Conservation (phyloP, 1,284 basidiomycete species). For the Pascua guehoae region DNA sequence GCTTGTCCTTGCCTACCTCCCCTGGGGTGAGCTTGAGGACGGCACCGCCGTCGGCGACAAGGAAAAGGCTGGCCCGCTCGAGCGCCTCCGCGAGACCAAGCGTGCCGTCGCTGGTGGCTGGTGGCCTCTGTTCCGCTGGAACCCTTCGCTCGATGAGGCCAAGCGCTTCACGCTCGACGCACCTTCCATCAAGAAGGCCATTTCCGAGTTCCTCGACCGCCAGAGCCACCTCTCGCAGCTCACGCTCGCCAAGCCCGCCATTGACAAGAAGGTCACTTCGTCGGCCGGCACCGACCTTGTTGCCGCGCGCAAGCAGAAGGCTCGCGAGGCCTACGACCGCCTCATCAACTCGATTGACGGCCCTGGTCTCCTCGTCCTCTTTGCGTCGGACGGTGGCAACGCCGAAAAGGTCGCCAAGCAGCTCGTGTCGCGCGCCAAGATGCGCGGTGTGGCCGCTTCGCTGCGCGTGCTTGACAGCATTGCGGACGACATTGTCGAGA, state of each 20-base stretch:
- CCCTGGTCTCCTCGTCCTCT: slow-evolving; percentile 82
- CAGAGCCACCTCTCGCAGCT: slow-evolving; percentile 95
- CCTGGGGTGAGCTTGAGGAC: slow-evolving; percentile 60
- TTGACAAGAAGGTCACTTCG: slow-evolving; percentile 79
- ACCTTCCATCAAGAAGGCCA: slow-evolving; percentile 86
- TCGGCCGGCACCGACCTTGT: slow-evolving; percentile 80
- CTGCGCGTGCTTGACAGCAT: slow-evolving; percentile 70
- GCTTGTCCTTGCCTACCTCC: slow-evolving; percentile 90
- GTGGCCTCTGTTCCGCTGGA: slow-evolving; percentile 98
- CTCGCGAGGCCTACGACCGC: slow-evolving; percentile 79
- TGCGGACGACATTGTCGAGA: slow-evolving; percentile 59
- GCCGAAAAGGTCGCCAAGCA: slow-evolving; percentile 95
- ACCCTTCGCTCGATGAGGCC: slow-evolving; percentile 80
- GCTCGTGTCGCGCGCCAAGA: slow-evolving; percentile 75
- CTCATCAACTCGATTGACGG: slow-evolving; percentile 82
- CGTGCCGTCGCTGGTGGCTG: slow-evolving; percentile 93
- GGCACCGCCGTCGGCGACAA: slow-evolving; percentile 64
- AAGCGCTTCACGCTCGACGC: slow-evolving; percentile 87
- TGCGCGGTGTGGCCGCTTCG: slow-evolving; percentile 75
- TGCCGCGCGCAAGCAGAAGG: slow-evolving; percentile 77
- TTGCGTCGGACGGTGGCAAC: slow-evolving; percentile 88
- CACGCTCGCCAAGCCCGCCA: slow-evolving; percentile 67
- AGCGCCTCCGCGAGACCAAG: slow-evolving; percentile 94
- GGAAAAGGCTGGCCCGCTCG: slow-evolving; percentile 68
- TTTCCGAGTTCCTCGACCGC: slow-evolving; percentile 92